Percentiles rank a stretch among this genome's conserved stretches.
These are phyloP conservation scores for Naegleria fowleri DNA, from an alignment of 208 protist genomes.

Conservation along the genomic window DNA sequence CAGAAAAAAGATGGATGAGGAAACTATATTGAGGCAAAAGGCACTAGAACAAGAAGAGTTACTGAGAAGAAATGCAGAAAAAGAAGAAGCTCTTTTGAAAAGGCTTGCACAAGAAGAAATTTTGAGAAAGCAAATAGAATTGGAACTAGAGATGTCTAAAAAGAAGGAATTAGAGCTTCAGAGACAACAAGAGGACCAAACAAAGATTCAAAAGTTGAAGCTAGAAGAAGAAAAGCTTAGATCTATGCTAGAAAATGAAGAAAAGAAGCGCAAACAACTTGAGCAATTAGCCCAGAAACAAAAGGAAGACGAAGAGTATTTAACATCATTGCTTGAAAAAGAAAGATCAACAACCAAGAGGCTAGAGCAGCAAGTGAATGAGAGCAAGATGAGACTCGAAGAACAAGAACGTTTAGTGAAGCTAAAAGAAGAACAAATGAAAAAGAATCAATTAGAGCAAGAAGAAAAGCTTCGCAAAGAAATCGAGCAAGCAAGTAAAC, in stretches of 20 bases:
- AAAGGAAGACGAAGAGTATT: background rate
- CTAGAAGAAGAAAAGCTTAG: background rate
- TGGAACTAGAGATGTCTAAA: background rate
- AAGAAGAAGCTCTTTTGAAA: too few relatives aligned
- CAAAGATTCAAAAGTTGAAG: background rate
- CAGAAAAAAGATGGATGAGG: too few relatives aligned
- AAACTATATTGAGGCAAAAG: too few relatives aligned
- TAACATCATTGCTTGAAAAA: background rate
- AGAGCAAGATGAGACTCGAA: background rate
- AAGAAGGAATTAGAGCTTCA: background rate
- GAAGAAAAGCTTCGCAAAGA: background rate
- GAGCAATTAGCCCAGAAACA: background rate
- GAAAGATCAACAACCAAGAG: background rate
- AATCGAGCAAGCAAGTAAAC: background rate
- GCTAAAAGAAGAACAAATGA: background rate
- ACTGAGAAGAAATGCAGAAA: too few relatives aligned
- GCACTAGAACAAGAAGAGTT: too few relatives aligned
- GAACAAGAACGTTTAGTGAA: background rate
- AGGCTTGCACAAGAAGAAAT: background rate
- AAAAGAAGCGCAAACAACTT: background rate
- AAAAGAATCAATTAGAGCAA: background rate
- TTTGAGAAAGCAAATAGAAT: background rate
- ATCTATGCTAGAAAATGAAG: background rate
- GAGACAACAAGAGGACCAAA: background rate
- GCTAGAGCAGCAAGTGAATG: background rate